Conservation (phyloP, 2,329 filamentous ascomycete genomes). For the Chrysosporium keratinophilum region DNA sequence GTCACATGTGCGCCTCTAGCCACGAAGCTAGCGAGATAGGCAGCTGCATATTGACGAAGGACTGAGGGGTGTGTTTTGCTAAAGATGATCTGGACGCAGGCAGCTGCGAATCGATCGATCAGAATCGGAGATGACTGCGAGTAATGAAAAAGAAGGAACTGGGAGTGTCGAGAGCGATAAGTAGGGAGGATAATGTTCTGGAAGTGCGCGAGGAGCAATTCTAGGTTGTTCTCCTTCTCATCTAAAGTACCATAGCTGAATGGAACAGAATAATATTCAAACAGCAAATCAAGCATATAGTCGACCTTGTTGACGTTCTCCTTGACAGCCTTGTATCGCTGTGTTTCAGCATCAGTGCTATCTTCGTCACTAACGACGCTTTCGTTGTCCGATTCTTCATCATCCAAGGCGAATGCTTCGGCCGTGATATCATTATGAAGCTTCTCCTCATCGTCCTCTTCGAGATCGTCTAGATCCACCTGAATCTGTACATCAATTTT, state of each 20-base stretch:
- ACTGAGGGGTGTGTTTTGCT: constrained; percentile 60
- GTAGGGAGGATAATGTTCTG: constrained; percentile 79
- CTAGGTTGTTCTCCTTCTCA: constrained; percentile 61
- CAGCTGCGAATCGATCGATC: constrained; percentile 71
- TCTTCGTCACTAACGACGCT: constrained; percentile 52
- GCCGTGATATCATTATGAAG: constrained; percentile 37
- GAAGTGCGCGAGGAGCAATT: constrained; percentile 75
- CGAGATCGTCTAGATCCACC: constrained; percentile 81
- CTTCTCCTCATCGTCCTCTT: constrained; percentile 73
- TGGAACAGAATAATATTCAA: constrained; percentile 65
- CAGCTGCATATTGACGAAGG: constrained; percentile 71
- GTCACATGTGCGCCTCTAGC: constrained; percentile 78
- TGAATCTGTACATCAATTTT: constrained; percentile 95
- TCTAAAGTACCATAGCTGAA: constrained; percentile 60
- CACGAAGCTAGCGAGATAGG: constrained; percentile 90
- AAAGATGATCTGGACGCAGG: constrained; percentile 62
- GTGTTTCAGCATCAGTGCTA: constrained; percentile 39
- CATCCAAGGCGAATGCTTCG: constrained; percentile 15
- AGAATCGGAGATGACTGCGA: constrained; percentile 69
- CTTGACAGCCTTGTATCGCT: constrained; percentile 58
- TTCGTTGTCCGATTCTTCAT: constrained; percentile 52
- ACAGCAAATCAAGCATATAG: constrained; percentile 75
- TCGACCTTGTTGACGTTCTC: constrained; percentile 87
- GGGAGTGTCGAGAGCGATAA: constrained; percentile 82
- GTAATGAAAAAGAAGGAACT: constrained; percentile 94